Evolutionary conservation across 2,329 filamentous ascomycete genomes (phyloP), one percentile per base, ranked within the genome.

Genomic region (Aureobasidium sp.): DNA sequence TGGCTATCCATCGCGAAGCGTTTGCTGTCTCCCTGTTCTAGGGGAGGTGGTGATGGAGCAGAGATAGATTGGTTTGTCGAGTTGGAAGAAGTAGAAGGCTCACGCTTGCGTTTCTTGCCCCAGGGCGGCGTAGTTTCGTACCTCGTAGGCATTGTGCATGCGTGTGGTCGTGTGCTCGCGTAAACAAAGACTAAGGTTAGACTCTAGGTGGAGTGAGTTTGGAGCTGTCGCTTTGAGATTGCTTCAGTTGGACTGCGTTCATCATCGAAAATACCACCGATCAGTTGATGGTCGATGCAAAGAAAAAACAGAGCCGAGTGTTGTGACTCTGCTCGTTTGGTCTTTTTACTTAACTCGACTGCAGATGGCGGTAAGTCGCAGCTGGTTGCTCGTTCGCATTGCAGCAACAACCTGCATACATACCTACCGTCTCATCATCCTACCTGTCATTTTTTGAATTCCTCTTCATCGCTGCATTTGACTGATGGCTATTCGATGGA

Each of bases 51-150:
- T 47, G 26, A 17, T n/a, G 15, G 26, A 4, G 46, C 15, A 17
- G 26, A 9, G 0, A 8, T 48, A 3, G 46, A 48, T 7, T 9
- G 13, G 26, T 48, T 48, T 7, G 46, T 48, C 46, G 46, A 48
- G 26, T 27, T 32, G 46, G 26, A 29, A 48, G 53, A 57, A 2
- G n/a, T 46, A 2, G 55, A 59, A 13, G 29, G 39, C n/a, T 59
- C 55, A 13, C 55, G 55, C 32, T 59, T 59, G 41, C 55, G 55
- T 13, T 48, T 59, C 32, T 59, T 59, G 29, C 43, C 55, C 55
- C 55, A 59, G 8, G 55, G 55, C 20, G 55, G 55, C 3, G 43
- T 59, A 5, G 55, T 59, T 0, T 47, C n/a, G 3, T 59, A 44
- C 26, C 39, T 39, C 8, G 29, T 29, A 17, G 55, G 55, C 55